Percentiles rank a stretch among this genome's conserved stretches.
These are phyloP conservation scores for Rhizopus microsporus DNA, from an alignment of 371 early-diverging fungal species.

Conservation along the genomic window DNA sequence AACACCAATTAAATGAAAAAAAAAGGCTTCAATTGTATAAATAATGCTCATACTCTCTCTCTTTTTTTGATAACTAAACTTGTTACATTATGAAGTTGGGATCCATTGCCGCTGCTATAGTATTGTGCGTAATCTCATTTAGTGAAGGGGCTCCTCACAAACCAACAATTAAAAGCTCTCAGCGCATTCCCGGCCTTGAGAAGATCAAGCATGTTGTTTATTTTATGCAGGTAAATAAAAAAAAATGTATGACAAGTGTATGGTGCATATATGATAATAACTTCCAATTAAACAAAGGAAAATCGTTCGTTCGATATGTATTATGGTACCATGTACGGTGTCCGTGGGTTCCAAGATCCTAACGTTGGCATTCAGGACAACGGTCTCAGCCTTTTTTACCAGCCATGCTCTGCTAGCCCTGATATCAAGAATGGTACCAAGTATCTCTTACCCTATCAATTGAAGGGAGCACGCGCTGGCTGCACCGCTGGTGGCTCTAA, in stretches of 20 bases:
- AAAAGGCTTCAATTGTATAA: neutral
- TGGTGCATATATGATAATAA: neutral
- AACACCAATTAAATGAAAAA: neutral
- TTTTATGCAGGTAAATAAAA: conserved; percentile 27
- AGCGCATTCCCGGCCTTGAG: conserved; percentile 16
- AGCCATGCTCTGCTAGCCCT: conserved; percentile 21
- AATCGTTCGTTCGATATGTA: conserved; percentile 22
- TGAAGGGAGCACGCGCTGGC: conserved; percentile 28
- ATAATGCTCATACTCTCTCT: neutral
- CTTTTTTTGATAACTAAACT: too few species aligned
- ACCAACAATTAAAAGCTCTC: neutral
- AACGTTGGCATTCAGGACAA: conserved; percentile 29
- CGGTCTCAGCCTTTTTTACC: conserved; percentile 29
- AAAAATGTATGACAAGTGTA: neutral
- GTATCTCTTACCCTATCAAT: conserved; percentile 29
- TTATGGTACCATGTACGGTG: conserved; percentile 30
- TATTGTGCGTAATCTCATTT: conserved; percentile 1
- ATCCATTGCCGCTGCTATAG: conserved; percentile 10
- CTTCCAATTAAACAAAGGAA: conserved; percentile 7
- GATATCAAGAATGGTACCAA: conserved; percentile 27
- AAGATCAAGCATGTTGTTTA: conserved; percentile 32
- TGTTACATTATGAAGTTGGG: conserved; percentile 13
- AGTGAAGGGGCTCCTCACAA: conserved; percentile 1
- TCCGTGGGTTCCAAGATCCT: conserved; percentile 22
- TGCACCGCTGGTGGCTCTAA: conserved; percentile 21